Conservation (phyloP, 129 eudicot genomes). For the Dittrichia graveolens region DNA sequence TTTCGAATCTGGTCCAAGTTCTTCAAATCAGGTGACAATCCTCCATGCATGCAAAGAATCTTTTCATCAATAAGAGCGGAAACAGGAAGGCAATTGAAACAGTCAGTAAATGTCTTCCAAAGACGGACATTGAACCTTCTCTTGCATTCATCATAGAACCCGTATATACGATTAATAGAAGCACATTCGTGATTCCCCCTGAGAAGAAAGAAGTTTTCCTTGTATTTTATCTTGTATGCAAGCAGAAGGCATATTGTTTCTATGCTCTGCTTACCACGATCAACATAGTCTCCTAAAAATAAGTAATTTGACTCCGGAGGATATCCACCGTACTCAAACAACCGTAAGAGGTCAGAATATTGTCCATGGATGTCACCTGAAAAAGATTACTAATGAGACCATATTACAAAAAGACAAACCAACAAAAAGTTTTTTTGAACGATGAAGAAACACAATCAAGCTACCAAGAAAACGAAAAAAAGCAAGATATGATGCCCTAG, state of each 20-base stretch:
- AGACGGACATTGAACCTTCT: constrained; percentile 61
- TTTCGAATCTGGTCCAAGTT: constrained; percentile 56
- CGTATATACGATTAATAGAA: constrained; percentile 63
- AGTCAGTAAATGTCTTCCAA: constrained; percentile 65
- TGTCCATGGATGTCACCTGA: constrained; percentile 71
- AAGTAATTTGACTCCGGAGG: constrained; percentile 62
- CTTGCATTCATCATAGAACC: constrained; percentile 65
- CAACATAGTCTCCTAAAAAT: constrained; percentile 65
- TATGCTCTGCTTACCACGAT: constrained; percentile 76
- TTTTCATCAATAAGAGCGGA: constrained; percentile 71
- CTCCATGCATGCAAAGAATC: constrained; percentile 75
- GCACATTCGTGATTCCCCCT: constrained; percentile 70
- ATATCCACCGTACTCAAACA: constrained; percentile 65
- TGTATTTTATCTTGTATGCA: constrained; percentile 67
- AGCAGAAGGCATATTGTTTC: constrained; percentile 69
- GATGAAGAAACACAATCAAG: background rate
- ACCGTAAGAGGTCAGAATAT: constrained; percentile 56
- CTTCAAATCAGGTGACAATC: constrained; percentile 60
- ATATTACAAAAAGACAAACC: background rate
- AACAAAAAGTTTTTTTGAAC: background rate
- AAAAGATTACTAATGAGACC: constrained; percentile 8
- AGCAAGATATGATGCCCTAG: background rate
- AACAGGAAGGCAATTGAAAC: constrained; percentile 64
- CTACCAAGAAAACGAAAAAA: background rate
- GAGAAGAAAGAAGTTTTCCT: constrained; percentile 70